Base-by-base conservation (phyloP, 2,329 filamentous ascomycete genomes). In the Colletotrichum cuscutae region DNA sequence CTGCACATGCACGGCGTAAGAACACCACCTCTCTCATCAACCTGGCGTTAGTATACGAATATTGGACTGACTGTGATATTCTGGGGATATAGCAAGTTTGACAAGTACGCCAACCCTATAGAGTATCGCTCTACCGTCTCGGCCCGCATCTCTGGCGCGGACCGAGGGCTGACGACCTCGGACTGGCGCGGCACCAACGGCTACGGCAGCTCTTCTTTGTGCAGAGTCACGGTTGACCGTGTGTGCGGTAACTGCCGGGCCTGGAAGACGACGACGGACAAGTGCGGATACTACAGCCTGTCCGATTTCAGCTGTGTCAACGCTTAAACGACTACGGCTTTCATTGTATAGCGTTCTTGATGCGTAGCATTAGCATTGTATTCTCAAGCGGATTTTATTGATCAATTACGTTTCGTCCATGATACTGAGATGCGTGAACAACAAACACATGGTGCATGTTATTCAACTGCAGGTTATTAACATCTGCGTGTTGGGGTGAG, bases 1-100 rank as follows among this genome's bases (percentile, higher is more conserved):
- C 22, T 68, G 65, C 46, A 13, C 28, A 15, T 68, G 65, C 46
- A 26, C 65, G 22, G 65, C 65, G 65, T 67, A 54, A 67, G 65
- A 46, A 35, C 32, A 35, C 32, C 13, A 32, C 11, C n/a, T 2
- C 32, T 15, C n/a, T 15, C 3, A 19, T 12, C 6, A 65, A n/a
- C 5, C 32, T 35, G 1, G 32, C 32, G 0, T 12, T 12, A 35
- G 32, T 12, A 35, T 59, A 5, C 30, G 19, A 60, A 1, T 11
- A 5, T 7, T 7, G 24, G 5, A 32, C 54, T 57, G 15, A 28
- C 52, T 19, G 24, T 57, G 24, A 13, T 9, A 28, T 32, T 19
- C 19, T 12, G 32, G 42, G 26, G 15, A 57, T 28, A n/a, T 28
- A 61, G 65, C 42, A 22, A 19, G 4, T 68, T 68, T 24, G 56